Base-by-base conservation (phyloP, 2,329 filamentous ascomycete species). In the Chaetothyriales sp. region DNA sequence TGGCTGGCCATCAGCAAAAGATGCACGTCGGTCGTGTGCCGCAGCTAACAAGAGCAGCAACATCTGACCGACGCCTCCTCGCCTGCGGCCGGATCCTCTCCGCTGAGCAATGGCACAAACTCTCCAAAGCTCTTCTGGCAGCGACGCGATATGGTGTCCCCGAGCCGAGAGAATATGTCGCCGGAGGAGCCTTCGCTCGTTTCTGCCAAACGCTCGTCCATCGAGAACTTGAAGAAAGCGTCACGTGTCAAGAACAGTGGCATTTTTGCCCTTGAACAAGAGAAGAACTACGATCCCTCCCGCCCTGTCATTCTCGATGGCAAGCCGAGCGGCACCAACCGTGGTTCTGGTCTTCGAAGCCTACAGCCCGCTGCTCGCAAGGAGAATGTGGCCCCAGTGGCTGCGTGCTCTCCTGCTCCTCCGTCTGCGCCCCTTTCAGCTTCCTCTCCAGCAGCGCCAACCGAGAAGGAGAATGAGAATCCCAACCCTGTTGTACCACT, bases 171-270 rank as follows among this genome's bases (percentile, higher is more conserved):
- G 68, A 95, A 93, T 68, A 75, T 71, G 46, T 66, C 75, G 51
- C 80, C 70, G 50, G 69, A 69, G 53, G 74, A 79, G 57, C 74
- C 77, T 55, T 73, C 76, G 44, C 79, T 82, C 6, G 83, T 83
- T 45, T 81, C 86, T 19, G 82, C 80, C 52, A 84, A 86, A 62
- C 83, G 90, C 64, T 86, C 86, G 45, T 96, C 90, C 18, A 89
- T 98, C 59, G 92, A 98, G 75, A 89, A 89, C 63, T 76, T 98
- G 53, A 93, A 95, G 71, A 86, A 83, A 65, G 89, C 88, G 28
- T 95, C 90, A 50, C 84, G 92, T 54, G 92, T 98, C 62, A 95
- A 90, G 76, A 96, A 95, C 72, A 95, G 90, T 76, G 94, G 83
- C 70, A 95, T 96, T 75, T 86, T 95, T 65, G 88, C 87, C 43